Conservation (phyloP, 1,139 yeast species). For the Geotrichum carabidarum region DNA sequence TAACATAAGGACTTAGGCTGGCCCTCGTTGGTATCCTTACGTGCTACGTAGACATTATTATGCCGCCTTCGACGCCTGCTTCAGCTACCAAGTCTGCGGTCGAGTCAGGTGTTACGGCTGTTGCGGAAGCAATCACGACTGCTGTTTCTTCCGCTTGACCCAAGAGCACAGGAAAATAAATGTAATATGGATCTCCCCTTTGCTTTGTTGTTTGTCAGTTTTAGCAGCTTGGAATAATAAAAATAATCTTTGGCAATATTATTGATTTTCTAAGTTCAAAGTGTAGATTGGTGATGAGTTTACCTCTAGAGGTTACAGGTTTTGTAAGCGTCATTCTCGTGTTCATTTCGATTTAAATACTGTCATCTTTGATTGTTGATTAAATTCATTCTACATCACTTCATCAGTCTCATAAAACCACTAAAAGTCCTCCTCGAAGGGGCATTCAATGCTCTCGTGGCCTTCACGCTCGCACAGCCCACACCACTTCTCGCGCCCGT, state of each 20-base stretch:
- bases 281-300: too few relatives aligned
- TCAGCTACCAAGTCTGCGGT: conserved; percentile 19
- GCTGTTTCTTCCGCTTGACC: background rate
- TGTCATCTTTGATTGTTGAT: too few relatives aligned
- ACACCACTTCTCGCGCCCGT: conserved; percentile 79
- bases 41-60: conserved; percentile 38
- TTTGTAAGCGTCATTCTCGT: too few relatives aligned
- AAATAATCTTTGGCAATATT: too few relatives aligned
- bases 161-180: background rate
- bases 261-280: too few relatives aligned
- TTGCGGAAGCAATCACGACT: background rate
- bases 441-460: conserved; percentile 81
- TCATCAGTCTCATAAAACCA: too few relatives aligned
- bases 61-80: conserved; percentile 31
- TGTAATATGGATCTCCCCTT: background rate
- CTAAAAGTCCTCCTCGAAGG: conserved; percentile 58
- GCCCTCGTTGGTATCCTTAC: conserved; percentile 34
- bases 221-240: too few relatives aligned
- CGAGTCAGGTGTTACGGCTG: conserved; percentile 6
- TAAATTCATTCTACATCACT: too few relatives aligned
- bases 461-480: conserved; percentile 89
- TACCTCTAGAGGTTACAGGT: too few relatives aligned
- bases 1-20: conserved; percentile 20
- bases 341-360: too few relatives aligned
- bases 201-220: background rate